Base-by-base conservation (phyloP, 139 green algal genomes). In the Chlorella sp. region DNA sequence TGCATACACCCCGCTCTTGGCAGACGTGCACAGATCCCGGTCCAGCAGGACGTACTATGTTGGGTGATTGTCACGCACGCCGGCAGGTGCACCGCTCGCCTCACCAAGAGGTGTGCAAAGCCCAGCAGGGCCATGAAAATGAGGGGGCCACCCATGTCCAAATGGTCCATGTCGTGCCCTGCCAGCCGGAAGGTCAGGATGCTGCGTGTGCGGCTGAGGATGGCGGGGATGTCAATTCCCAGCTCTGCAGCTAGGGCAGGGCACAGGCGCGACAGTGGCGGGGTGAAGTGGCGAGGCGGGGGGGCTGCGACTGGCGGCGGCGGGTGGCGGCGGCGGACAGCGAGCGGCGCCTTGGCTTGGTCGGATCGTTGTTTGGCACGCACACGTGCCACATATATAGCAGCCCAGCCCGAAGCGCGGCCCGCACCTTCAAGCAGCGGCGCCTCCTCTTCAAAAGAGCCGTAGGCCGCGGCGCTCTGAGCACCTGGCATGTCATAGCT, bases 141-240 rank as follows among this genome's bases (percentile, higher is more conserved):
- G 1, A 99, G 91, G 0, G 97, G 96, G 0, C 97, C 97, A 11
- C 97, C 98, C 90, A 99, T 94, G 89, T 99, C 97, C 30, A 99
- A 88, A 12, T 97, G 94, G 26, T 98, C 96, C 39, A 97, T 85
- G 39, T 94, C 84, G 24, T 90, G 82, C 0, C 92, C 91, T 40
- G 93, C 91, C 75, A 97, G 91, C 28, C 95, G 92, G 69, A 94
- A 94, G 1, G 95, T 88, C 26, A 99, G 88, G 22, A 99, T 92
- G 32, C 93, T 93, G 4, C 90, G 91, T 2, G 94, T 98, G 57
- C 96, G 96, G 39, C 86, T 89, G 3, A 97, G 81, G 75, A 99
- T 99, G 37, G 94, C 92, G 0, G 92, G 87, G 1, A 99, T 90
- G 91, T 99, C 98, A 48, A 99, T 99, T 60, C 97, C 97, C 42